Percentiles rank a stretch among this genome's conserved stretches.
Conservation (phyloP, 768 basidiomycete species). For the Dentipellis fragilis region DNA sequence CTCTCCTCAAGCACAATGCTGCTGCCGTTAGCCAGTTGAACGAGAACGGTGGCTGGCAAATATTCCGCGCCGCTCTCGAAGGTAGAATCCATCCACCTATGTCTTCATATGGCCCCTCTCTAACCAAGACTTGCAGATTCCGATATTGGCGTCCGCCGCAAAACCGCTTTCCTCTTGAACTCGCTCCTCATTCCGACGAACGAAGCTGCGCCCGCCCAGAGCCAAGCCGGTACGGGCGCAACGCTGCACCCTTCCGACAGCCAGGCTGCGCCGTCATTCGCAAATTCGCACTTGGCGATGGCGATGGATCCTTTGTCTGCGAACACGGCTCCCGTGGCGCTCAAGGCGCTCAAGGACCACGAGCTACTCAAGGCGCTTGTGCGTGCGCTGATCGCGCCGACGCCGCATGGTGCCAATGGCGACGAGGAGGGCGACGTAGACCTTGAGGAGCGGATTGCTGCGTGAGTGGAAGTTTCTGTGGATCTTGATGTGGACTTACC, state of each 20-base stretch:
- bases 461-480: conserved; percentile 24
- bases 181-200: conserved; percentile 50
- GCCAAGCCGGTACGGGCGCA: not conserved
- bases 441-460: conserved; percentile 55
- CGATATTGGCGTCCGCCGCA: conserved; percentile 66
- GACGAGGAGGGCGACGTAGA: conserved; percentile 52
- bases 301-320: conserved; percentile 43
- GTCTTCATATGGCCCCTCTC: not conserved
- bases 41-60: conserved; percentile 52
- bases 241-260: conserved; percentile 15
- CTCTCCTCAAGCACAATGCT: conserved; percentile 67
- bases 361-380: conserved; percentile 42
- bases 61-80: conserved; percentile 47
- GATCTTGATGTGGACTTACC: not conserved
- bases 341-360: conserved; percentile 37
- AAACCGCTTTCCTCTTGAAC: conserved; percentile 68
- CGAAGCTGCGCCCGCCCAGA: not conserved
- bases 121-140: conserved; percentile 42
- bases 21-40: conserved; percentile 50
- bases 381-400: conserved; percentile 39
- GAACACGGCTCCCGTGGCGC: conserved; percentile 38
- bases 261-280: conserved; percentile 35
- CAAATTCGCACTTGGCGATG: conserved; percentile 65
- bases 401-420: conserved; percentile 61
- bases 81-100: conserved; percentile 26